Conservation (phyloP, 768 basidiomycete genomes). For the Pseudohyphozyma bogoriensis region DNA sequence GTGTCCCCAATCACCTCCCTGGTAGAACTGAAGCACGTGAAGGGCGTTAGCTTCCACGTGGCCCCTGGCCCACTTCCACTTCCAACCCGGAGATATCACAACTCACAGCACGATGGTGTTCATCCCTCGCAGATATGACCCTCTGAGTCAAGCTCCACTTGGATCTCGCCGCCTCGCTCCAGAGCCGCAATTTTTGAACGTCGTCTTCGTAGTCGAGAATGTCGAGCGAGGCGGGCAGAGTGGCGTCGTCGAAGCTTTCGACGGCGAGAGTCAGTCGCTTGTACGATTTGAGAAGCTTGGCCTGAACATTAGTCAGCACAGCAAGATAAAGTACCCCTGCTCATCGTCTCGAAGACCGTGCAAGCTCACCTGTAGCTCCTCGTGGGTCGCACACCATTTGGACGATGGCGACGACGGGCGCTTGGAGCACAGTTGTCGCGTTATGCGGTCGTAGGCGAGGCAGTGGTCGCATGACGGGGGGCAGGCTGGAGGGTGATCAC, state of each 20-base stretch:
- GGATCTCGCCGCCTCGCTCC: slow-evolving; percentile 9
- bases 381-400: slow-evolving; percentile 25
- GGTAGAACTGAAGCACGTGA: slow-evolving; percentile 15
- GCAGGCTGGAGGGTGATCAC: slow-evolving; percentile 11
- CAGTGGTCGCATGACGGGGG: slow-evolving; percentile 22
- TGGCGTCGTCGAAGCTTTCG: slow-evolving; percentile 8
- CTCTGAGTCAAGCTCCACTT: slow-evolving; percentile 14
- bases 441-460: slow-evolving; percentile 23
- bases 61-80: not conserved
- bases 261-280: slow-evolving; percentile 23
- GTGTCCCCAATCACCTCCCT: slow-evolving; percentile 23
- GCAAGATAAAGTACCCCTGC: not conserved
- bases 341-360: no score
- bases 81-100: slow-evolving; percentile 19
- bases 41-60: not conserved
- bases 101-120: slow-evolving; percentile 22
- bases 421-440: slow-evolving; percentile 1
- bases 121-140: slow-evolving; percentile 16
- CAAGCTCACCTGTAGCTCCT: slow-evolving; percentile 20
- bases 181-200: not conserved
- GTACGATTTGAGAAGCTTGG: slow-evolving; percentile 28
- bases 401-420: not conserved
- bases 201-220: not conserved
- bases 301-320: not conserved
- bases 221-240: not conserved